Evolutionary conservation across 345 rosid genomes (phyloP).

Genomic region (Cochlearia excelsa): DNA sequence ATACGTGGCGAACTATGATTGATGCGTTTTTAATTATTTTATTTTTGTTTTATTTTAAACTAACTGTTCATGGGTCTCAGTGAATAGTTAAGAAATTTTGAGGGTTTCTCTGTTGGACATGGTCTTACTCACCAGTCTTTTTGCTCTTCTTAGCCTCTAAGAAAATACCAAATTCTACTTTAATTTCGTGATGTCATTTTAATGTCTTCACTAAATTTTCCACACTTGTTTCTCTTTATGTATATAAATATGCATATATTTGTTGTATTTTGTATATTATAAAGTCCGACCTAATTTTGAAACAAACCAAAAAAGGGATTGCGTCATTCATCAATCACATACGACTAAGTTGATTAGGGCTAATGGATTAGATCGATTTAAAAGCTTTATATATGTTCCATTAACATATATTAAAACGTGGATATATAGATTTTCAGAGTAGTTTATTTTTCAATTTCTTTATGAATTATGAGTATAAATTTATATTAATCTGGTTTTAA

Average conservation of each 20-base stretch:
- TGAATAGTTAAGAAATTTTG: no score
- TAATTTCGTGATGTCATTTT: conserved; percentile 19
- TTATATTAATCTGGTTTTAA: no score
- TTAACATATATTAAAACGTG: conserved; percentile 7
- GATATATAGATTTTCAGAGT: not conserved
- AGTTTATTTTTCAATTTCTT: no score
- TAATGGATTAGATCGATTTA: conserved; percentile 29
- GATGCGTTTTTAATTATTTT: no score
- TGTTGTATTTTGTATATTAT: conserved; percentile 19
- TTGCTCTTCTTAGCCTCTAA: conserved; percentile 39
- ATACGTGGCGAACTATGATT: no score
- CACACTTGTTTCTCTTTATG: conserved; percentile 13
- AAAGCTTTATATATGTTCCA: conserved; percentile 15
- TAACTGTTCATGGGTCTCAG: no score
- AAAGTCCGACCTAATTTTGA: conserved; percentile 29
- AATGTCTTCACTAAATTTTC: conserved; percentile 14
- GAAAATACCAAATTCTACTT: conserved; percentile 32
- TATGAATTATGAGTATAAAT: no score
- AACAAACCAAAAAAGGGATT: conserved; percentile 23
- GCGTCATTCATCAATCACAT: conserved; percentile 31
- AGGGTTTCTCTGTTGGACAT: no score
- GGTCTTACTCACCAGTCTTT: conserved; percentile 30
- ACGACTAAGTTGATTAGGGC: conserved; percentile 25
- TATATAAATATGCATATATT: not conserved
- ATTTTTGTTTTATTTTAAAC: no score